A percentile compares a stretch with the other conserved stretches of the same genome.
Conservation (phyloP, 495 filamentous ascomycete species). For the Lineolata rhizophorae region DNA sequence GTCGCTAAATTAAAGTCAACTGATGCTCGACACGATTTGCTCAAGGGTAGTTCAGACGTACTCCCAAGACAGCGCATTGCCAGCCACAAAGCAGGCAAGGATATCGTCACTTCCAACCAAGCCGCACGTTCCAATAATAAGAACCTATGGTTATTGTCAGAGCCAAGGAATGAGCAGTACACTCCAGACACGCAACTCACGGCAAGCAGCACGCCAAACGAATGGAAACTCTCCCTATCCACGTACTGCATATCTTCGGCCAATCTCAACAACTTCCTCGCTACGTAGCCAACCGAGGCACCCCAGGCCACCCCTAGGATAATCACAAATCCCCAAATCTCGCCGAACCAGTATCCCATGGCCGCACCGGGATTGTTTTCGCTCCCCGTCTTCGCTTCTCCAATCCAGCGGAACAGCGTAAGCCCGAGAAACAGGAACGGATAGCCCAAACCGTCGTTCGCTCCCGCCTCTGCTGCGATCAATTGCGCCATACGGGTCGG, state of each 20-base stretch:
- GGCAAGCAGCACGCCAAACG: slow-evolving; percentile 67
- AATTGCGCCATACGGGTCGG: slow-evolving; percentile 62
- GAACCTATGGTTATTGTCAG: too few relatives aligned
- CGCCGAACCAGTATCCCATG: slow-evolving; percentile 64
- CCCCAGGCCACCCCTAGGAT: slow-evolving; percentile 62
- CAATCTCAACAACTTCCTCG: slow-evolving; percentile 62
- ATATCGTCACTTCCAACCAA: slow-evolving; percentile 84
- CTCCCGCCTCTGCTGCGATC: slow-evolving; percentile 74
- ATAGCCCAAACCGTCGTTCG: slow-evolving; percentile 81
- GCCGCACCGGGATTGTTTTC: slow-evolving; percentile 38
- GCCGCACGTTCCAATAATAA: slow-evolving; percentile 69
- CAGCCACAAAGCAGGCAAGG: slow-evolving; percentile 85
- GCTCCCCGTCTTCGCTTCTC: slow-evolving; percentile 30
- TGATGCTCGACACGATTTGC: too few relatives aligned
- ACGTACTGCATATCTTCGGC: slow-evolving; percentile 66
- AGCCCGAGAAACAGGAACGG: slow-evolving; percentile 73
- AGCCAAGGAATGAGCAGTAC: too few relatives aligned
- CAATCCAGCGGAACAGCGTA: slow-evolving; percentile 58
- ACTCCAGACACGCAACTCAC: slow-evolving; percentile 29
- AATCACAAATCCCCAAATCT: slow-evolving; percentile 72
- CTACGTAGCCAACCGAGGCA: slow-evolving; percentile 51
- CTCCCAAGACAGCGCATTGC: slow-evolving; percentile 77
- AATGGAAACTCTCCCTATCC: slow-evolving; percentile 73
- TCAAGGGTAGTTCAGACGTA: slow-evolving; percentile 20
- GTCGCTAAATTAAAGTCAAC: too few relatives aligned